Evolutionary conservation across 345 rosid species (phyloP).

Genomic region (Anacardium occidentale): DNA sequence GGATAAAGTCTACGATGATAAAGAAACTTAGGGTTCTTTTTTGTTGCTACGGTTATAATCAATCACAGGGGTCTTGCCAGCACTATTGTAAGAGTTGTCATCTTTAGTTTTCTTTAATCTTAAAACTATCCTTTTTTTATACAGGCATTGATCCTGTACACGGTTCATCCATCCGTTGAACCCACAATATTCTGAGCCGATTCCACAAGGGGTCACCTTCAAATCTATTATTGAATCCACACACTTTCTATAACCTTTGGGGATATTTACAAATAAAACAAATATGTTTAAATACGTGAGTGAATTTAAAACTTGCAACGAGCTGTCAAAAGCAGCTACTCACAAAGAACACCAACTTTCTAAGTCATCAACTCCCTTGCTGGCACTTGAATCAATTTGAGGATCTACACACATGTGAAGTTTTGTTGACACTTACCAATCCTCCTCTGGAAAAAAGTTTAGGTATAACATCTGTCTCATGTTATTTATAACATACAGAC

Average conservation of each 20-base stretch:
- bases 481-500: too few species aligned
- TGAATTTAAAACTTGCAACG: too few species aligned
- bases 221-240: too few species aligned
- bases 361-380: background rate
- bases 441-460: too few species aligned
- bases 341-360: background rate
- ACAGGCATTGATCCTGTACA: too few species aligned
- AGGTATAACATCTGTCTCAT: too few species aligned
- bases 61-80: slow-evolving; percentile 32
- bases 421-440: background rate
- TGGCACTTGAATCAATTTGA: slow-evolving; percentile 18
- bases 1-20: background rate
- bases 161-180: too few species aligned
- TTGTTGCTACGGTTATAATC: background rate
- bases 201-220: too few species aligned
- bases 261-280: too few species aligned
- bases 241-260: too few species aligned
- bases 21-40: background rate
- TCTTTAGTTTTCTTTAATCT: background rate
- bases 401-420: slow-evolving; percentile 10
- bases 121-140: background rate
- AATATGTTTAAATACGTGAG: too few species aligned
- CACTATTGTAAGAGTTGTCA: slow-evolving; percentile 11
- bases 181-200: too few species aligned
- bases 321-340: slow-evolving; percentile 20